Evolutionary conservation across 108 stramenopile species (phyloP).

Genomic region (Aurantiochytrium sp.): DNA sequence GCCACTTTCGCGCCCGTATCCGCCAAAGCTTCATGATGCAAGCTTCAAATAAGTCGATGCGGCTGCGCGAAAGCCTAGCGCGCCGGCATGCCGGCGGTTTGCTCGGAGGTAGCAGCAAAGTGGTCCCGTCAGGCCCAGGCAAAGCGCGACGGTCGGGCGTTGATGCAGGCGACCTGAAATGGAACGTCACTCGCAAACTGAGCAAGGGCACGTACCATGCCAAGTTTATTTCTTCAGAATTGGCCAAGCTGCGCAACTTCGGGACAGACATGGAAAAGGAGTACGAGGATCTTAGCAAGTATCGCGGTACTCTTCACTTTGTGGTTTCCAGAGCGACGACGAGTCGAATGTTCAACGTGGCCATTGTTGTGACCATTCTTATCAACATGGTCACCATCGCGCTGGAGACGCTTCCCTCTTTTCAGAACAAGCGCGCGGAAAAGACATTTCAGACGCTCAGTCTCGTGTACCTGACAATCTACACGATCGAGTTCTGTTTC

Average conservation of each 20-base stretch:
- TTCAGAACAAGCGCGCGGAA: conserved; percentile 5
- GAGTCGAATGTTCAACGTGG: background rate
- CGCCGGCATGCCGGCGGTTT: no score
- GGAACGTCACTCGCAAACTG: background rate
- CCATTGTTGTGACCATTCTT: background rate
- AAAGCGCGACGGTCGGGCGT: no score
- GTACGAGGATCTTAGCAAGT: background rate
- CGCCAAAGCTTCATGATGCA: no score
- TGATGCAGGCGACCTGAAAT: background rate
- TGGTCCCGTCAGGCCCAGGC: no score
- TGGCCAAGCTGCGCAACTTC: background rate
- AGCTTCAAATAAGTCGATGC: no score
- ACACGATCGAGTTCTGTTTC: background rate
- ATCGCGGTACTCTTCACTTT: background rate
- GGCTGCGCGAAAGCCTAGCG: no score
- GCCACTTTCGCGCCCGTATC: no score
- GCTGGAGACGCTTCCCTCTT: background rate
- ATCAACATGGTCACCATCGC: conserved; percentile 16
- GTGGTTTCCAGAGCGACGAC: background rate
- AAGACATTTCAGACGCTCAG: conserved; percentile 1
- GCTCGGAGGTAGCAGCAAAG: no score
- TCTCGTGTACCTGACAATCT: background rate
- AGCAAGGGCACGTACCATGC: background rate
- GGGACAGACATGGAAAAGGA: background rate
- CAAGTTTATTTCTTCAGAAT: background rate